Evolutionary conservation across 495 filamentous ascomycete genomes (phyloP), one percentile per base, ranked within the genome.

Genomic region (Aeminium ludgeri): DNA sequence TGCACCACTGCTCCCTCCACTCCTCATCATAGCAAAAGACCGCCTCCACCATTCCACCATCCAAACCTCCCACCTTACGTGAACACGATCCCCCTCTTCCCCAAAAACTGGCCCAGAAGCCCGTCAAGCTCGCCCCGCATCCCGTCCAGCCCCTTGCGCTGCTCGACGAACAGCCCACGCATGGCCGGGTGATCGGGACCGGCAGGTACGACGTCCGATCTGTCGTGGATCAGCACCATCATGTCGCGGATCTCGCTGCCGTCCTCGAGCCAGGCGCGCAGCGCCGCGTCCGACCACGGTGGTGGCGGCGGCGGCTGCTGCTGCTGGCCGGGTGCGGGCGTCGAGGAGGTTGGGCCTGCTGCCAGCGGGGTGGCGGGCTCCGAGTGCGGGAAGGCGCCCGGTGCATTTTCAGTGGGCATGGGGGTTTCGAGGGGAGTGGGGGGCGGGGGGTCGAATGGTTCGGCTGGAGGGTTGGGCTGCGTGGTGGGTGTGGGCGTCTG

Each of bases 201-300:
- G 10, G 78, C 77, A 23, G 82, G 80, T 37, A 73, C 69, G 25
- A 86, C 73, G 43, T 80, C 79, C 17, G 73, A 79, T 59, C 82
- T 89, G 58, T 95, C 86, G 54, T 92, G 82, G 20, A 97, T 84
- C 34, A 97, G 78, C 7, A 86, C 68, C 39, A 95, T 71, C 55
- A 96, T 66, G 55, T 97, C 89, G 32, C 82, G 73, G 49, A 97
- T 81, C 45, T 94, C 86, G n/a, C 71, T 78, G 32, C 80, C 80
- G 51, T 89, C 85, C 46, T 96, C 87, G 49, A 96, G 76, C 61
- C 93, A 97, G 15, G 81, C 76, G 34, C 83, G 72, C 28, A 97
- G 68, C 49, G 71, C 78, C 44, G 76, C 67, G 57, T 94, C 89
- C 49, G 78, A 85, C 89, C 89, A 97, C n/a, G n/a, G n/a, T n/a